These are phyloP conservation scores for Proliferodiscus dingleyae DNA, from an alignment of 2,329 filamentous ascomycete genomes.

Conservation along the genomic window DNA sequence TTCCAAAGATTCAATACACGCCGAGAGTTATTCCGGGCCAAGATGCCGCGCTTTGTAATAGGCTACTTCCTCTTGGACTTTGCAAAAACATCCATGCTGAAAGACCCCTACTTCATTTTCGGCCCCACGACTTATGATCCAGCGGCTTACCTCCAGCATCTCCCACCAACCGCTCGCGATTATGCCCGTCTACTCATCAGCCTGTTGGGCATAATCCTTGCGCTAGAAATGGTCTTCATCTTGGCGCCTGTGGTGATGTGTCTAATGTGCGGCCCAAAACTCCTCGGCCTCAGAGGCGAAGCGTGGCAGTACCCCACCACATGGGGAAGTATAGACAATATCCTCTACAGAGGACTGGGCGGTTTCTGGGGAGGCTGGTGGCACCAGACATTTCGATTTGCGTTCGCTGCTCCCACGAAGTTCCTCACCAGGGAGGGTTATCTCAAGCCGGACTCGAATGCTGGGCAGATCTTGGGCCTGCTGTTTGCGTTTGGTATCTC, in stretches of 20 bases:
- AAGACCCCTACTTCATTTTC: slow-evolving; percentile 72
- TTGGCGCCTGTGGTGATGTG: slow-evolving; percentile 55
- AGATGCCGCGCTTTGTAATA: slow-evolving; percentile 43
- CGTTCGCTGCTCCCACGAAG: slow-evolving; percentile 57
- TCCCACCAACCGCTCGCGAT: slow-evolving; percentile 44
- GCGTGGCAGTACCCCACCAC: slow-evolving; percentile 57
- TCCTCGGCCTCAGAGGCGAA: slow-evolving; percentile 50
- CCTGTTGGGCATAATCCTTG: slow-evolving; percentile 51
- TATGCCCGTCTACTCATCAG: slow-evolving; percentile 53
- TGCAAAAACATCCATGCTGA: slow-evolving; percentile 62
- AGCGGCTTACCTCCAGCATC: slow-evolving; percentile 39
- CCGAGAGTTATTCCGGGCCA: slow-evolving; percentile 40
- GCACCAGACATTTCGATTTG: slow-evolving; percentile 84
- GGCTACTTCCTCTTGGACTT: slow-evolving; percentile 67
- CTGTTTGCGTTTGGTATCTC: slow-evolving; percentile 60
- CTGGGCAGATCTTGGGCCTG: slow-evolving; percentile 33
- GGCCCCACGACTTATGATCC: slow-evolving; percentile 41
- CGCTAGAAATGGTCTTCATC: slow-evolving; percentile 57
- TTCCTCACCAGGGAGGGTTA: slow-evolving; percentile 41
- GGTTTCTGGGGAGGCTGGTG: slow-evolving; percentile 85
- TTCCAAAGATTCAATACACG: slow-evolving; percentile 41
- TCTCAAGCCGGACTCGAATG: slow-evolving; percentile 33
- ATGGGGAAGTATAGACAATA: slow-evolving; percentile 48
- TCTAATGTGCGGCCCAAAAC: slow-evolving; percentile 42
- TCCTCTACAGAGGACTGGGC: slow-evolving; percentile 65